Base-by-base conservation (phyloP, 192 early-diverging fungal species). In the Coemansia sp. region DNA sequence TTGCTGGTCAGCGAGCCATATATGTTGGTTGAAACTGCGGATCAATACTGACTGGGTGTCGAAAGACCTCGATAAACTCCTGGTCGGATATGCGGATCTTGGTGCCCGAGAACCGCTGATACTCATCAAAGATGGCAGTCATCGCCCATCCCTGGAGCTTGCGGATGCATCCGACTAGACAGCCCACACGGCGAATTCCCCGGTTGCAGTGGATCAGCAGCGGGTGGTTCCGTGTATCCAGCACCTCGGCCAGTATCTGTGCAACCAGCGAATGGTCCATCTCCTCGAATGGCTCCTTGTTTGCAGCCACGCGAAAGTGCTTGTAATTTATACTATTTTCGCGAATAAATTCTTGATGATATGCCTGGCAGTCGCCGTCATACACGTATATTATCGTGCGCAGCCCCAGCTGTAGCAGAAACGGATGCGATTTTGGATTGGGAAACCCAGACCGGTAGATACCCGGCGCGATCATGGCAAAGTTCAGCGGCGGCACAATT, bases 91-190 rank as follows among this genome's bases (percentile, higher is more conserved):
- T 87, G 45, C 88, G 66, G 21, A 93, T 87, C 71, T 92, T 94
- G 14, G 87, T 86, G 24, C 92, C 95, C 14, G 96, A 91, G 58
- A 98, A 98, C 35, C 93, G 72, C 43, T 92, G 79, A 65, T 97
- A 98, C 78, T 98, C 97, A 80, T 95, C 94, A 84, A 97, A 98
- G 14, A 95, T 97, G 5, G 91, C 89, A 0, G 97, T 93, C 86
- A 95, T 87, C 18, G 93, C 93, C 97, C 97, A 98, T 45, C 86
- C 86, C 57, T 97, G 94, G 45, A 95, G 81, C 70, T 95, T 97
- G 22, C 97, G 76, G 14, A 98, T 81, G 58, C 93, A 95, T 4
- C 95, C 95, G 18, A 98, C 87, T 22, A 98, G 51, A 64, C 95
- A 98, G 6, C 94, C 97, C 19, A 95, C 88, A 11, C 97, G 86